Evolutionary conservation across 2,329 filamentous ascomycete species (phyloP), one percentile per base, ranked within the genome.

Genomic region (Pseudogymnoascus sp.): DNA sequence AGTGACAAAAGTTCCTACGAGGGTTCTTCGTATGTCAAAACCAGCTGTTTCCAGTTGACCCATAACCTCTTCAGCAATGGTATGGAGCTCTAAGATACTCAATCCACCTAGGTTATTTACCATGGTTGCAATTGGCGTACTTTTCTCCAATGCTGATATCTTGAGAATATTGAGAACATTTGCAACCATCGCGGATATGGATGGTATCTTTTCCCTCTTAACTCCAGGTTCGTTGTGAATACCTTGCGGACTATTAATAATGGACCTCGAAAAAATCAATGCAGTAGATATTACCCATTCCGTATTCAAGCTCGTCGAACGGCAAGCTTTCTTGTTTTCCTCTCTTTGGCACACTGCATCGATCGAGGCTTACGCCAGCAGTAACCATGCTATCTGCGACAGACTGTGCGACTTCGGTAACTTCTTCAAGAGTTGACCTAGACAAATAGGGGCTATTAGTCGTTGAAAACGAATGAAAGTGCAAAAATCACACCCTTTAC

Each of bases 321-420:
- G 72, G 71, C 4, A 81, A 75, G 0, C 77, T 73, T 65, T 82
- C 77, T 63, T 83, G 80, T 6, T 79, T 78, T 35, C 78, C 75
- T 63, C 79, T 68, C 10, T 79, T 80, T 2, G 79, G 80, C 2
- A 82, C 79, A 65, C 81, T 79, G 67, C 80, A 82, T 67, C 81
- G 79, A 67, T 82, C 79, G 14, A 82, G 66, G 59, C 76, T 78
- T 11, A 78, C 77, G 1, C 78, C 80, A 61, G 82, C 80, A 3
- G 78, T 80, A 4, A 80, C 79, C 21, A 80, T 64, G 35, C 70
- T 67, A 1, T 64, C 62, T 49, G 68, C 69, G 2, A 72, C 67
- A 26, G 66, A 67, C n/a, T 68, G 69, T 1, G 69, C 71, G 16
- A 73, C 65, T 12, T 67, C 61, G 6, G 70, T 66, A 45, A 66